Base-by-base conservation (phyloP, 805 yeast species). In the Zygoascus bituminiphila region DNA sequence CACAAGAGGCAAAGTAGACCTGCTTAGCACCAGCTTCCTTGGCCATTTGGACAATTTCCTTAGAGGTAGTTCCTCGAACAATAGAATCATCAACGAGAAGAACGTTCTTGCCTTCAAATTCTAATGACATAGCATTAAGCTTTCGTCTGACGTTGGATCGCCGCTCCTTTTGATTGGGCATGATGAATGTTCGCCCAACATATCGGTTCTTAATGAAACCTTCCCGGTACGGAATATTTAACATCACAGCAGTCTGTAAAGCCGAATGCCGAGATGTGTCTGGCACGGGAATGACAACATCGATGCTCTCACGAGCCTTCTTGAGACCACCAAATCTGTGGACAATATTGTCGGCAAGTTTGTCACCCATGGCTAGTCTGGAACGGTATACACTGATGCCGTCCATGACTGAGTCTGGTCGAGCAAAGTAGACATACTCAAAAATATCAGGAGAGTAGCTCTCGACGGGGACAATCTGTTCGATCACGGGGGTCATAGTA, bases 241-340 rank as follows among this genome's bases (percentile, higher is more conserved):
- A 73, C 43, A 80, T 73, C 33, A 84, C 89, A 1, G 98, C 91
- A 67, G 95, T 84, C 63, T 93, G 93, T 52, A 89, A 68, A 0
- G 98, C 98, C 20, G 96, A 82, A 39, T 94, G 89, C 67, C 98
- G 79, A n/a, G 98, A 82, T 6, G 98, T 93, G 65, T 93, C 98
- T 9, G 98, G 98, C 12, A 93, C 98, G 1, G 98, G 97, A 50
- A 93, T 87, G 35, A 93, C 95, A 42, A 91, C 98, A 60, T 93
- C 98, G 48, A 93, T 82, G 51, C 78, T 78, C 46, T 74, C 67
- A 38, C 70, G 66, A 43, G 74, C 73, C 19, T 72, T 68, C 35
- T 75, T 79, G 4, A 57, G 46, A 48, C 72, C 71, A 15, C 69
- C 70, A 50, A 77, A 72, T 12, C 67, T 60, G 19, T 63, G 53